Evolutionary conservation across 805 yeast genomes (phyloP), one percentile per base, ranked within the genome.

Genomic region (Schwanniomyces polymorphus): DNA sequence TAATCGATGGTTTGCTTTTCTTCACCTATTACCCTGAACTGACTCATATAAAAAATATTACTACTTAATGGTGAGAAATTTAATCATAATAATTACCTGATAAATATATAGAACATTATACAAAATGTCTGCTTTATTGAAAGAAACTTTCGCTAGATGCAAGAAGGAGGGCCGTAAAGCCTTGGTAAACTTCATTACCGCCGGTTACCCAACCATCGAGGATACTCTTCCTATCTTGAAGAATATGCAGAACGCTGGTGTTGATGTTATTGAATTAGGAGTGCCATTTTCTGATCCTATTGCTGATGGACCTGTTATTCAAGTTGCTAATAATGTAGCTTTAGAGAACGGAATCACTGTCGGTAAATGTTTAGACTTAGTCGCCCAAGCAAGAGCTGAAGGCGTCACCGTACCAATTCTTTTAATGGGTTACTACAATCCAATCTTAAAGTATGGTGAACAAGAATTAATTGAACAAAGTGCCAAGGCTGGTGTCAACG

Each of bases 221-320:
- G 97, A 88, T 53, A 91, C 99, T 1, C 75, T 94, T 42, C 95
- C 96, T 7, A 81, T 91, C 52, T 65, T 94, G 65, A 80, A 84
- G 64, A 92, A 94, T 18, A 81, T 94, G 72, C 98, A 94, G 73
- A 88, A 81, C 26, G 97, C 97, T 55, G 99, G 99, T 47, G 95
- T 88, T 33, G 98, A 94, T 63, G 80, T 94, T 51, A 89, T 94
- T 56, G 99, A 94, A 71, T 72, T 94, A 41, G 99, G 99, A 52
- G 72, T 94, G 64, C 99, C 99, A 41, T 94, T 94, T 67, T 86
- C 97, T 18, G 99, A 94, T 65, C 99, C 99, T 33, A 91, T 94
- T 65, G 99, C 98, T 28, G 99, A 94, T 67, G 99, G 99, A 41
- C 96, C 98, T 34, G 89, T 96, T 14, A 94, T 94, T 60, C 99